Percentiles rank a stretch among this genome's conserved stretches.
These are phyloP conservation scores for Litchi chinensis DNA, from an alignment of 345 rosid genomes.

Conservation along the genomic window DNA sequence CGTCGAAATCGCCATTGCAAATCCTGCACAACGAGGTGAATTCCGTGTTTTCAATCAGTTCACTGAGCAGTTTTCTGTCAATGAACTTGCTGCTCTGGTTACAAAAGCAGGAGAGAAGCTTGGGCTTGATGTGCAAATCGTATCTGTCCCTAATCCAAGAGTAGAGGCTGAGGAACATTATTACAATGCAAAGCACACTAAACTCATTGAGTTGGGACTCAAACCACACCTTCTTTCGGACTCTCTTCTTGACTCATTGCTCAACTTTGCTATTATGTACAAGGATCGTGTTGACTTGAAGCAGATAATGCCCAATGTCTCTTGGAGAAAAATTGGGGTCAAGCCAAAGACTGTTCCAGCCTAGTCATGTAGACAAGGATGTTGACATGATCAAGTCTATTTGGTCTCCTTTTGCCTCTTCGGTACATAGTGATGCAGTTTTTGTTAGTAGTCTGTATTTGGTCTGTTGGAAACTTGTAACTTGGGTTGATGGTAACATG, in stretches of 20 bases:
- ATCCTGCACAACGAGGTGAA: slow-evolving; percentile 85
- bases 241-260: slow-evolving; percentile 90
- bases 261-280: slow-evolving; percentile 77
- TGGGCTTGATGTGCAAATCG: slow-evolving; percentile 73
- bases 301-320: slow-evolving; percentile 94
- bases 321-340: slow-evolving; percentile 88
- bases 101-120: slow-evolving; percentile 86
- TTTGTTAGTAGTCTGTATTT: background rate
- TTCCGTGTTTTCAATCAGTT: slow-evolving; percentile 93
- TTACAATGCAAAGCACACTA: slow-evolving; percentile 96
- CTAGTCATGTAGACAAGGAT: slow-evolving; percentile 23
- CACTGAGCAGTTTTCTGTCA: slow-evolving; percentile 94
- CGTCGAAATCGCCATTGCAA: slow-evolving; percentile 89
- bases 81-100: slow-evolving; percentile 83
- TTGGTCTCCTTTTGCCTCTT: background rate
- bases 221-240: slow-evolving; percentile 87
- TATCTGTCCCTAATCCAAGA: slow-evolving; percentile 87
- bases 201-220: slow-evolving; percentile 92
- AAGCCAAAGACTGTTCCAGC: slow-evolving; percentile 73
- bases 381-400: background rate
- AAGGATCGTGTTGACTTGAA: slow-evolving; percentile 80
- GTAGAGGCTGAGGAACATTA: slow-evolving; percentile 99
- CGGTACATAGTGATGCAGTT: slow-evolving; percentile 8
- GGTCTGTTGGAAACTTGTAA: background rate
- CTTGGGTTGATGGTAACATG: background rate